These are phyloP conservation scores for Medicago lupulina DNA, from an alignment of 306 rosid species.

Conservation along the genomic window DNA sequence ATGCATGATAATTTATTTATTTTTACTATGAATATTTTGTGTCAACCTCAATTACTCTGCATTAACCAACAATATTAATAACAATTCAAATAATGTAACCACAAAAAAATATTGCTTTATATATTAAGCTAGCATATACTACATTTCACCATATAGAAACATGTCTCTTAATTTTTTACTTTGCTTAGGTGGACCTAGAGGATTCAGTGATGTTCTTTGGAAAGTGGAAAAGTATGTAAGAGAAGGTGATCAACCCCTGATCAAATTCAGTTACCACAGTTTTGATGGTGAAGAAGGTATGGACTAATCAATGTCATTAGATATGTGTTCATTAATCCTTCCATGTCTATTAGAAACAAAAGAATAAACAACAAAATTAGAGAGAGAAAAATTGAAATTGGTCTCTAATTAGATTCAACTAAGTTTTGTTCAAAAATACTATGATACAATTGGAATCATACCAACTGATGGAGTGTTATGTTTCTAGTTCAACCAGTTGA, in stretches of 20 bases:
- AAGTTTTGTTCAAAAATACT: too few relatives aligned
- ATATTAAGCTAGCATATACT: too few relatives aligned
- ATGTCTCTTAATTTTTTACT: not conserved
- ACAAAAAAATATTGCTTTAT: too few relatives aligned
- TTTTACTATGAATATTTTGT: not conserved
- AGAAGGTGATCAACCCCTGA: conserved; percentile 54
- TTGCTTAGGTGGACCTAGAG: conserved; percentile 66
- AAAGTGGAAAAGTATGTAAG: conserved; percentile 58
- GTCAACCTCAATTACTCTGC: not conserved
- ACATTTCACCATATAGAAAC: too few relatives aligned
- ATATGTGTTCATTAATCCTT: not conserved
- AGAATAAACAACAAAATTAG: not conserved
- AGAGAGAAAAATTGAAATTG: not conserved
- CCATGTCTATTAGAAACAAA: not conserved
- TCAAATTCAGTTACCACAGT: conserved; percentile 73
- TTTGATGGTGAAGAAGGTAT: conserved; percentile 84
- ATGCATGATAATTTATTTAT: not conserved
- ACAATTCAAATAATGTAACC: too few relatives aligned
- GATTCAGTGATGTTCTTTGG: conserved; percentile 87
- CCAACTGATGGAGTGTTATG: too few relatives aligned
- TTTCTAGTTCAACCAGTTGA: too few relatives aligned
- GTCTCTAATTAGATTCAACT: not conserved
- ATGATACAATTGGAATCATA: too few relatives aligned
- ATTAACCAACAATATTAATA: too few relatives aligned
- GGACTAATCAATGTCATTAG: not conserved